Conservation (phyloP, 345 rosid species). For the Lenwebbia sp. region DNA sequence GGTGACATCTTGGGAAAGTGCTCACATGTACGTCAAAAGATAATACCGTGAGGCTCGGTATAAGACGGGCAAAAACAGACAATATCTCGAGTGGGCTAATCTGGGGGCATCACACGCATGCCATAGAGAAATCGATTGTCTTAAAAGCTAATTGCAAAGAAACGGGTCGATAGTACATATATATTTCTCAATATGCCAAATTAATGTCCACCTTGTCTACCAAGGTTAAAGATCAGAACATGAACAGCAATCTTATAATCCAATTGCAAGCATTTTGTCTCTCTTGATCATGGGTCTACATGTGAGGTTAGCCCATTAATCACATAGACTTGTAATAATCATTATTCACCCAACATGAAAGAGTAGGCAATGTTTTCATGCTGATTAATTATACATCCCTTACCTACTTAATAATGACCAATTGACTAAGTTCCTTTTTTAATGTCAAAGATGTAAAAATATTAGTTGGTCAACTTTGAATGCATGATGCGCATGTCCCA, state of each 20-base stretch:
- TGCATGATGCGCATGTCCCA: background rate
- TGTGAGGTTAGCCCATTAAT: background rate
- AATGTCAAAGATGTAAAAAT: background rate
- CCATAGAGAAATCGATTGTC: background rate
- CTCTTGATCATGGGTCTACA: background rate
- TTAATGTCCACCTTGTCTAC: background rate
- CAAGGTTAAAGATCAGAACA: background rate
- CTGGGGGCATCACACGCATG: no score
- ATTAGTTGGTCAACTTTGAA: background rate
- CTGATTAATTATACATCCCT: background rate
- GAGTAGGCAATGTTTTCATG: background rate
- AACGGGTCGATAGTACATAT: background rate
- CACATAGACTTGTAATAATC: background rate
- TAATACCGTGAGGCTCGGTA: no score
- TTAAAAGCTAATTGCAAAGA: background rate
- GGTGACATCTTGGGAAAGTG: no score
- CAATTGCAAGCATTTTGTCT: background rate
- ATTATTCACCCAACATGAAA: background rate
- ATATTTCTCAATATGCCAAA: background rate
- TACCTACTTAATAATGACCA: background rate
- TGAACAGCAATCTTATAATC: background rate
- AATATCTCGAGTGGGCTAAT: no score
- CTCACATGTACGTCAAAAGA: no score
- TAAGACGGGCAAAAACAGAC: no score
- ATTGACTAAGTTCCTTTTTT: background rate